phyloP scores from a whole-genome alignment of 257 asterid species.

The Eustoma russellianum region DNA sequence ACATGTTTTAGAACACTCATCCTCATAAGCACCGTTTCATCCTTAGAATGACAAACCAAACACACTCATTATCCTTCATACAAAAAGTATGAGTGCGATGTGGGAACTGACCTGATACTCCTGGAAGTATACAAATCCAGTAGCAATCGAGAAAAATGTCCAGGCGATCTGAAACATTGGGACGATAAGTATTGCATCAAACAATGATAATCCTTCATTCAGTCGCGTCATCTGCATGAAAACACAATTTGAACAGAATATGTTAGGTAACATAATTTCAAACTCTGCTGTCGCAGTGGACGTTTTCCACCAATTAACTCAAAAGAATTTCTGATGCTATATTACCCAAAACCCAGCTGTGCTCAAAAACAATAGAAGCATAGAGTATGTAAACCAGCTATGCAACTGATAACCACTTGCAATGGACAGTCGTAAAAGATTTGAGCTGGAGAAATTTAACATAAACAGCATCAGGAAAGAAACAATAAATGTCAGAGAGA shows the following conservation, averaged over 20 bases:
- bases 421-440: constrained; percentile 75
- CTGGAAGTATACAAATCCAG: constrained; percentile 94
- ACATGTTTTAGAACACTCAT: no score
- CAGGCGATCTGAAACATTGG: constrained; percentile 99
- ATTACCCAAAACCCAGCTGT: constrained; percentile 99
- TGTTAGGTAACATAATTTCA: not conserved
- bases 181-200: constrained; percentile 92
- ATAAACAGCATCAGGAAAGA: constrained; percentile 10
- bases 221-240: constrained; percentile 80
- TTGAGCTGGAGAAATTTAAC: constrained; percentile 53
- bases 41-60: not conserved
- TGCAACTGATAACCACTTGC: constrained; percentile 80
- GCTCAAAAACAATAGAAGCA: constrained; percentile 71
- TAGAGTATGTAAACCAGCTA: constrained; percentile 92
- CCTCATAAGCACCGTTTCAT: no score
- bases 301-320: not conserved
- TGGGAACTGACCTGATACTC: constrained; percentile 64
- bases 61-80: not conserved
- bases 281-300: not conserved
- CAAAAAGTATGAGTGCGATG: not conserved
- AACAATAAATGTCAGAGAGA: not conserved
- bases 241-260: not conserved
- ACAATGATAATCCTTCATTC: constrained; percentile 85
- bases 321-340: not conserved
- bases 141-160: constrained; percentile 96